Percentiles rank a stretch among this genome's conserved stretches.
Evolutionary conservation across 805 yeast species (phyloP).

Genomic region (Metschnikowia matae): DNA sequence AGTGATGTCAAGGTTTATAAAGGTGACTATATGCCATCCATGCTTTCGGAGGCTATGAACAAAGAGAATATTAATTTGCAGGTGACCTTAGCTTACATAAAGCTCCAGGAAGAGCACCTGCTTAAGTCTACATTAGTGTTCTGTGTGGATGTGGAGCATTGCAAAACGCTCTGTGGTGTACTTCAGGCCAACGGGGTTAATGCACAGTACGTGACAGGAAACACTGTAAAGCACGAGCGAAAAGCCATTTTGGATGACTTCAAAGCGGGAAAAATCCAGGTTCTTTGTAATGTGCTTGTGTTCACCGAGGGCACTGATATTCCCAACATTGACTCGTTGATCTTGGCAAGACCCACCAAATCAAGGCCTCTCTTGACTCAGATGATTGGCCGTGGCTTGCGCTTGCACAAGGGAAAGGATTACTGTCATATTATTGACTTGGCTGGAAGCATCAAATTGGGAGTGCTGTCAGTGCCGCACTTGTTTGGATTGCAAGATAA

Average conservation of each 20-base stretch:
- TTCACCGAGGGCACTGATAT: slow-evolving; percentile 95
- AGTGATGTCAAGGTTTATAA: slow-evolving; percentile 23
- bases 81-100: slow-evolving; percentile 50
- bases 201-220: slow-evolving; percentile 70
- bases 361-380: slow-evolving; percentile 71
- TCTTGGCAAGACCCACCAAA: slow-evolving; percentile 76
- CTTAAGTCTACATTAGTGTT: slow-evolving; percentile 69
- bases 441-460: slow-evolving; percentile 56
- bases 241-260: slow-evolving; percentile 53
- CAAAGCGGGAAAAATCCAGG: slow-evolving; percentile 57
- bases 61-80: slow-evolving; percentile 50
- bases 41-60: slow-evolving; percentile 54
- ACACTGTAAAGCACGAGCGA: slow-evolving; percentile 52
- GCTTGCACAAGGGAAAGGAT: slow-evolving; percentile 57
- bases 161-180: slow-evolving; percentile 46
- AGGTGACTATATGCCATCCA: slow-evolving; percentile 53
- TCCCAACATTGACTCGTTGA: slow-evolving; percentile 78
- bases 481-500: slow-evolving; percentile 34
- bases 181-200: slow-evolving; percentile 59
- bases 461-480: slow-evolving; percentile 54
- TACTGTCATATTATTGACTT: slow-evolving; percentile 75
- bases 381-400: slow-evolving; percentile 88
- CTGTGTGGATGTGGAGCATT: slow-evolving; percentile 72
- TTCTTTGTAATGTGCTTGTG: slow-evolving; percentile 81
- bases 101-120: slow-evolving; percentile 27